Evolutionary conservation across 441 rosid genomes (phyloP).

Genomic region (Eutrema salsugineum): DNA sequence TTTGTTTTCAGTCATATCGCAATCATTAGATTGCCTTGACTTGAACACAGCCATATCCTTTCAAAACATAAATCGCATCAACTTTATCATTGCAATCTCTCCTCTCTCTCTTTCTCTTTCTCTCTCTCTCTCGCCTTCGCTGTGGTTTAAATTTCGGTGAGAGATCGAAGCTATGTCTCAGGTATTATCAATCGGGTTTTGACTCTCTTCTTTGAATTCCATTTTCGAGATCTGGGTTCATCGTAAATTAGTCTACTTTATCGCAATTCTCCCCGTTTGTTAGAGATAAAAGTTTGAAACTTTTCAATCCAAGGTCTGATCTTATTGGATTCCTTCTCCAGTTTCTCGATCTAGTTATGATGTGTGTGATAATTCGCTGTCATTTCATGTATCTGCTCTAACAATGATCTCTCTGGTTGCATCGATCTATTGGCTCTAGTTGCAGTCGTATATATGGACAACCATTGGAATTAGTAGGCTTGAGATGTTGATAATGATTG

Average conservation of each 20-base stretch:
- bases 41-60: background rate
- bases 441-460: background rate
- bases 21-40: background rate
- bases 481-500: background rate
- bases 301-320: background rate
- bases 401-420: background rate
- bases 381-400: background rate
- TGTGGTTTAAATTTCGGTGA: background rate
- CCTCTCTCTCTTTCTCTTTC: background rate
- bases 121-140: background rate
- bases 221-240: constrained; percentile 9
- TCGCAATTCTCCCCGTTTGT: background rate
- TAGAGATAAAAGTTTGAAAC: background rate
- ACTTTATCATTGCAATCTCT: background rate
- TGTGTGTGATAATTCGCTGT: background rate
- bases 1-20: background rate
- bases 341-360: background rate
- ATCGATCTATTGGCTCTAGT: background rate
- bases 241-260: background rate
- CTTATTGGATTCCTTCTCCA: background rate
- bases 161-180: constrained; percentile 25
- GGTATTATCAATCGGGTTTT: constrained; percentile 1
- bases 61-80: background rate
- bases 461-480: background rate
- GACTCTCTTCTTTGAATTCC: background rate